phyloP scores from a whole-genome alignment of 208 protist genomes.

The Wallacemonas sp. region DNA sequence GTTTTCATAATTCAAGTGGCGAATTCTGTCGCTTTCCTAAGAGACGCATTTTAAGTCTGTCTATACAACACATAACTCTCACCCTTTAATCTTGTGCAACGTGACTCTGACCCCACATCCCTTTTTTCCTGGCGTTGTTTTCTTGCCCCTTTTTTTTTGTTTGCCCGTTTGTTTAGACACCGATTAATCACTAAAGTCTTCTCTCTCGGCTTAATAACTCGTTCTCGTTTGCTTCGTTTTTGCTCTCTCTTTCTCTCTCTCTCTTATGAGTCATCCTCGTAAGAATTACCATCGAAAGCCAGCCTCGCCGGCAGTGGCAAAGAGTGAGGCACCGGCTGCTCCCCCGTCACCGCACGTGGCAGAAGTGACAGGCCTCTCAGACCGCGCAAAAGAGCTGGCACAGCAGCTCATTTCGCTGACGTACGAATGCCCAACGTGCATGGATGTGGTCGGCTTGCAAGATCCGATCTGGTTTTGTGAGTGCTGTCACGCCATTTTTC shows the following conservation, averaged over 20 bases:
- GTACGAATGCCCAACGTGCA: conserved; percentile 74
- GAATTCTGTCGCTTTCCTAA: too few relatives aligned
- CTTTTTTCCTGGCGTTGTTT: not conserved
- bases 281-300: not conserved
- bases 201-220: too few relatives aligned
- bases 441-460: conserved; percentile 53
- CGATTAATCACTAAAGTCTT: too few relatives aligned
- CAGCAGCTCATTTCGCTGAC: conserved; percentile 38
- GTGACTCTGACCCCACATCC: not conserved
- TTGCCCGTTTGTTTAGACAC: not conserved
- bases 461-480: conserved; percentile 58
- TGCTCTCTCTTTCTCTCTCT: too few relatives aligned
- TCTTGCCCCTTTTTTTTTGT: conserved; percentile 3
- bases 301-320: too few relatives aligned
- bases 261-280: not conserved
- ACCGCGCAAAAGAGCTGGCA: conserved; percentile 33
- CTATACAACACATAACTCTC: too few relatives aligned
- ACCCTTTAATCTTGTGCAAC: too few relatives aligned
- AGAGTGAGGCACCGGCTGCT: not conserved
- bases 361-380: conserved; percentile 7
- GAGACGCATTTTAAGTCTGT: too few relatives aligned
- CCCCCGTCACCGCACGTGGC: not conserved
- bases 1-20: too few relatives aligned
- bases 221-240: too few relatives aligned
- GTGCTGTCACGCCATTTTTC: conserved; percentile 66